Evolutionary conservation across 306 rosid species (phyloP), one percentile per base, ranked within the genome.

Genomic region (Cicer chorassanicum): DNA sequence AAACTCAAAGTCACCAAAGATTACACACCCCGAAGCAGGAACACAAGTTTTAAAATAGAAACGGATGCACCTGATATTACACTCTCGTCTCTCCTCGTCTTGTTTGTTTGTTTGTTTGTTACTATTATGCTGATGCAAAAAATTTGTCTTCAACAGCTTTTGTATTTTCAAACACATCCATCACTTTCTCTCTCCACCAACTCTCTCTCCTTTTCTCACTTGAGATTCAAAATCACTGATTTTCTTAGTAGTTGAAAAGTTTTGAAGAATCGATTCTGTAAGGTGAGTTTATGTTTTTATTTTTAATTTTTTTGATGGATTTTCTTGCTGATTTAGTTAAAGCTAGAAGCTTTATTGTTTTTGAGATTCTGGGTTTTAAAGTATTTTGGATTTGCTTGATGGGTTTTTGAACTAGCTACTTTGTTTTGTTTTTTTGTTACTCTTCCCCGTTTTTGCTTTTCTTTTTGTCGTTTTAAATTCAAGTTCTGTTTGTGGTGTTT

Each of bases 111-210:
- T 29, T 29, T 29, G 36, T 29, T 81, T 80, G 80, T 39, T 43
- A 43, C 53, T 65, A 65, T 34, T 34, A 13, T 12, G 80, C 86
- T 84, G 90, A 83, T 83, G 48, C 57, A 72, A 81, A 39, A 4
- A n/a, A 12, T 89, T 93, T 91, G 98, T 89, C 93, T 84, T 77
- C 6, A 74, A 77, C 87, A 80, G 79, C 87, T 78, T 89, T 85
- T 56, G 55, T 49, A 72, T 72, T 66, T 88, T 87, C 87, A 84
- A 76, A 77, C 81, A 49, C 72, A 53, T 12, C 74, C 59, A 74
- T 70, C 78, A 64, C 78, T 69, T 75, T 82, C 90, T 85, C 83
- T 79, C 82, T 71, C 82, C 41, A 6, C 15, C 42, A 15, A 18
- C 45, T 15, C 78, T 49, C 86, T 60, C 72, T 18, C 63, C 64